Conservation (phyloP, 257 asterid species). For the Vinca minor region DNA sequence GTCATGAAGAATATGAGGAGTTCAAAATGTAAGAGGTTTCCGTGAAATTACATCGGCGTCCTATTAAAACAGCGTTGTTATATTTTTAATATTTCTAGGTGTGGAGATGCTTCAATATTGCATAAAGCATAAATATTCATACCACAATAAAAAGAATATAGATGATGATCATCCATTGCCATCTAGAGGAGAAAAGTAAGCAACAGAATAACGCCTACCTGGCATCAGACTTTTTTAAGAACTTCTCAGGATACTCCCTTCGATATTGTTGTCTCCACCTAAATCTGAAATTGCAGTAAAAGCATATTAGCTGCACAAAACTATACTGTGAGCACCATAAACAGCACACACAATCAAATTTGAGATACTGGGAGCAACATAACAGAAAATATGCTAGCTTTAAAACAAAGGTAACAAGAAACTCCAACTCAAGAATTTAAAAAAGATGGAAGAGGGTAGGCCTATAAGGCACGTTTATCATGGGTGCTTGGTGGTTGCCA, state of each 20-base stretch:
- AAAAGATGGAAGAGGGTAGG: no score
- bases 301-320: constrained; percentile 7
- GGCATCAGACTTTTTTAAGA: constrained; percentile 70
- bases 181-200: background rate
- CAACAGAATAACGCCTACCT: constrained; percentile 38
- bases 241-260: constrained; percentile 70
- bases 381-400: no score
- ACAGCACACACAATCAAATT: background rate
- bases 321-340: background rate
- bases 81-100: background rate
- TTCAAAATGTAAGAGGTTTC: constrained; percentile 8
- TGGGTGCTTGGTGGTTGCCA: no score
- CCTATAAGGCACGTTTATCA: no score
- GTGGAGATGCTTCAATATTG: background rate
- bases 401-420: no score
- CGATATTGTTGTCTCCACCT: constrained; percentile 87
- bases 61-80: background rate
- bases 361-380: no score
- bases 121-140: background rate
- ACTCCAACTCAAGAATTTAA: no score
- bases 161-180: background rate
- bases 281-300: constrained; percentile 40
- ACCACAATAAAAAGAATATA: background rate
- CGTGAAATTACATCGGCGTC: background rate
- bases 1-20: background rate